Percentiles rank a stretch among this genome's conserved stretches.
phyloP scores from a whole-genome alignment of 83 land plant genomes.

The Thuja plicata region DNA sequence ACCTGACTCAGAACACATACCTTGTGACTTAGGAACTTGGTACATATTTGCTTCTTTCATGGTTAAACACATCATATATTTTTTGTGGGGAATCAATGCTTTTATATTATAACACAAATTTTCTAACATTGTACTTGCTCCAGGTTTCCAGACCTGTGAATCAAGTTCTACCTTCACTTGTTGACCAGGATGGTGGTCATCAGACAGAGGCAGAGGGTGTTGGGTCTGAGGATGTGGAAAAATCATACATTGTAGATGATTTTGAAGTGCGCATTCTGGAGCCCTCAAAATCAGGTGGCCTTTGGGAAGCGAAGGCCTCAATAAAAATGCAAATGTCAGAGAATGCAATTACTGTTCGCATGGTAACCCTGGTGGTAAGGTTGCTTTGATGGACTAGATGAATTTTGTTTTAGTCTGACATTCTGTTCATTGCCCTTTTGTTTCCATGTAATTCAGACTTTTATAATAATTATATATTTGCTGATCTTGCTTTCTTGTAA shows the following conservation, averaged over 20 bases:
- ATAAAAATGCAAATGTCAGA: conserved; percentile 88
- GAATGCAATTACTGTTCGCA: conserved; percentile 89
- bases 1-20: too few relatives aligned
- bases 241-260: conserved; percentile 77
- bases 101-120: neutral
- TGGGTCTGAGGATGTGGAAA: conserved; percentile 63
- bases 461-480: neutral
- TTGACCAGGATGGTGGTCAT: conserved; percentile 62
- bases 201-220: conserved; percentile 41
- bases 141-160: conserved; percentile 66
- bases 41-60: neutral
- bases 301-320: conserved; percentile 78
- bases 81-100: neutral
- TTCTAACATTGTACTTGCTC: neutral
- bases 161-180: conserved; percentile 58
- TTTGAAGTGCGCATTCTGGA: conserved; percentile 92
- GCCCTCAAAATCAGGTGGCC: conserved; percentile 74
- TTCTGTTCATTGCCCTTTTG: neutral
- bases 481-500: neutral
- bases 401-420: neutral
- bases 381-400: conserved; percentile 8
- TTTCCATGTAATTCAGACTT: neutral
- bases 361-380: conserved; percentile 83
- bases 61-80: neutral
- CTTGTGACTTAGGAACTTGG: neutral